Base-by-base conservation (phyloP, 495 filamentous ascomycete genomes). In the Niebla homalea region DNA sequence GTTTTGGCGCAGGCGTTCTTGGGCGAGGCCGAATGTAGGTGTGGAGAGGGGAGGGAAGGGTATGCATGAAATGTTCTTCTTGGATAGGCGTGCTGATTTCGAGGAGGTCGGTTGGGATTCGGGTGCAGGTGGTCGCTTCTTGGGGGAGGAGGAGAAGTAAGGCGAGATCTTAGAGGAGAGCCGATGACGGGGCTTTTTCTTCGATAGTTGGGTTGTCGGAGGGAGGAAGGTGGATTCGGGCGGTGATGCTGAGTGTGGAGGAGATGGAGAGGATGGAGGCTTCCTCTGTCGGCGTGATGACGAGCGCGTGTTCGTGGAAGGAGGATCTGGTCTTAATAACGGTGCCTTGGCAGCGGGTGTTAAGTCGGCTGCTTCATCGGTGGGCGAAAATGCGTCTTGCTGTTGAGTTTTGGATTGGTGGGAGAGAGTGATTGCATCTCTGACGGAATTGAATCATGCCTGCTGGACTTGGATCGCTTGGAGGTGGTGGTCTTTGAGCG, bases 21-120 rank as follows among this genome's bases (percentile, higher is more conserved):
- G 89, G 35, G 93, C 76, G 15, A 95, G 71, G 0, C 89, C 89
- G 61, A 93, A 94, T 22, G 59, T 54, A 0, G 70, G 60, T 1
- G 73, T 65, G 21, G 75, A 67, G 36, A 89, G 77, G 0, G 78
- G 73, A 7, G 87, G 86, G 50, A 89, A 84, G 6, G 81, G 82
- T 11, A 84, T 75, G 56, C 74, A 78, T 0, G 84, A 81, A 37
- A 80, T 60, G 19, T 70, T 71, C 16, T 74, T 73, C 5, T 62
- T 65, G 19, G 69, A 63, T 5, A 57, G 29, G 16, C 49, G 57
- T 10, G 66, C 62, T 51, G 77, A 76, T 55, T 65, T 67, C n/a
- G n/a, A n/a, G n/a, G 58, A 12, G 36, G 35, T n/a, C n/a, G 22
- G n/a, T 35, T 8, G 36, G 25, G 41, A 20, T 49, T 48, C 43